Evolutionary conservation across 306 rosid genomes (phyloP), one percentile per base, ranked within the genome.

Genomic region (Quercus agrifolia): DNA sequence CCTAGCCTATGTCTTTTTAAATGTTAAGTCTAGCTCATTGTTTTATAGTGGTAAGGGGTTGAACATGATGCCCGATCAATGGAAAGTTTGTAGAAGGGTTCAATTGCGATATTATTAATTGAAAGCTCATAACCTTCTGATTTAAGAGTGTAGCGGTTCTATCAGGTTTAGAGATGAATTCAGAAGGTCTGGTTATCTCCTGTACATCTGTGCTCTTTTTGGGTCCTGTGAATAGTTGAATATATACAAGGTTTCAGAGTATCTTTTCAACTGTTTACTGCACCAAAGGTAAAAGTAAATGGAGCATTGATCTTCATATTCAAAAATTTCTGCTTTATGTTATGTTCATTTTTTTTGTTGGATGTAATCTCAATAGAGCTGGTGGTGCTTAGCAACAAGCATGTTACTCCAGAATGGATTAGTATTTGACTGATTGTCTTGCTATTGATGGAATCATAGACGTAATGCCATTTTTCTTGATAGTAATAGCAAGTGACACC

Each of bases 41-140:
- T 58, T 71, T 27, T 38, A 18, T 21, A 62, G 38, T 64, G 46
- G 52, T 25, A 63, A 51, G 81, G 74, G 57, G 61, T 35, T 69
- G 73, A 46, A 71, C 31, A 64, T 79, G 83, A 76, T 33, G 21
- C 23, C 56, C 68, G 35, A 74, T 57, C 12, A 31, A 70, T 25
- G 15, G 20, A 17, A 18, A 25, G 12, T 21, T 23, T 44, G 35
- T 25, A 49, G 5, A 10, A 12, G 54, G 54, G 17, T 10, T 49
- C 15, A 3, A 49, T 49, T 49, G 54, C 0, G 54, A 49, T 49
- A 10, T 10, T 49, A 49, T 49, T 12, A 13, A 49, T 49, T 49
- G 54, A 12, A 49, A 49, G 54, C 12, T 49, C 17, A 49, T 49
- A 15, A 46, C 75, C 58, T 5, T 5, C 7, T 1, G 41, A 12